Percentiles rank a stretch among this genome's conserved stretches.
These are phyloP conservation scores for Astraeus odoratus DNA, from an alignment of 768 basidiomycete genomes.

Conservation along the genomic window DNA sequence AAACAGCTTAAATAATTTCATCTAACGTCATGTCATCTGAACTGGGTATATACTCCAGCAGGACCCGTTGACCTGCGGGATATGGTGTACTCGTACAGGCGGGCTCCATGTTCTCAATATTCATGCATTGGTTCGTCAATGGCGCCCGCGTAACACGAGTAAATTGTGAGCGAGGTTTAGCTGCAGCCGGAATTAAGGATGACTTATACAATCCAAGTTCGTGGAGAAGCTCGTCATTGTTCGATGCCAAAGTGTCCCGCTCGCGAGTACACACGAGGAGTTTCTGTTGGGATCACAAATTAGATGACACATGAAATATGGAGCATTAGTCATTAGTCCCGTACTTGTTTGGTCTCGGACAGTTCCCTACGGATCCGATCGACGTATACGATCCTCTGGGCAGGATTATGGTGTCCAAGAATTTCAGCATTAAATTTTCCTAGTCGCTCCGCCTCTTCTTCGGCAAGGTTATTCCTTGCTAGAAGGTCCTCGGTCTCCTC, in stretches of 20 bases:
- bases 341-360: slow-evolving; percentile 77
- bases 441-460: slow-evolving; percentile 70
- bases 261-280: slow-evolving; percentile 41
- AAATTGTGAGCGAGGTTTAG: slow-evolving; percentile 49
- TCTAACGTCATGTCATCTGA: slow-evolving; percentile 48
- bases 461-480: slow-evolving; percentile 67
- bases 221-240: slow-evolving; percentile 41
- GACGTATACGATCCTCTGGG: slow-evolving; percentile 82
- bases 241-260: slow-evolving; percentile 36
- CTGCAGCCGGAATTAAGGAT: slow-evolving; percentile 39
- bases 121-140: slow-evolving; percentile 38
- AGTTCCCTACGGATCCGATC: slow-evolving; percentile 78
- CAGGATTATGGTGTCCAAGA: slow-evolving; percentile 75
- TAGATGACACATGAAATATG: neutral
- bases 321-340: slow-evolving; percentile 19
- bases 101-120: slow-evolving; percentile 7
- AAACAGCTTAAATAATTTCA: slow-evolving; percentile 29
- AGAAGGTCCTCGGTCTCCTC: slow-evolving; percentile 60
- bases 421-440: slow-evolving; percentile 83
- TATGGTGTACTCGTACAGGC: slow-evolving; percentile 1
- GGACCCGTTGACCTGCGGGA: slow-evolving; percentile 10
- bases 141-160: slow-evolving; percentile 41
- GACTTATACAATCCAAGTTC: slow-evolving; percentile 61
- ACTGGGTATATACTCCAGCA: slow-evolving; percentile 30
- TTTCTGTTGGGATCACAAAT: slow-evolving; percentile 32